These are phyloP conservation scores for Pisolithus marmoratus DNA, from an alignment of 768 basidiomycete species.

Conservation along the genomic window DNA sequence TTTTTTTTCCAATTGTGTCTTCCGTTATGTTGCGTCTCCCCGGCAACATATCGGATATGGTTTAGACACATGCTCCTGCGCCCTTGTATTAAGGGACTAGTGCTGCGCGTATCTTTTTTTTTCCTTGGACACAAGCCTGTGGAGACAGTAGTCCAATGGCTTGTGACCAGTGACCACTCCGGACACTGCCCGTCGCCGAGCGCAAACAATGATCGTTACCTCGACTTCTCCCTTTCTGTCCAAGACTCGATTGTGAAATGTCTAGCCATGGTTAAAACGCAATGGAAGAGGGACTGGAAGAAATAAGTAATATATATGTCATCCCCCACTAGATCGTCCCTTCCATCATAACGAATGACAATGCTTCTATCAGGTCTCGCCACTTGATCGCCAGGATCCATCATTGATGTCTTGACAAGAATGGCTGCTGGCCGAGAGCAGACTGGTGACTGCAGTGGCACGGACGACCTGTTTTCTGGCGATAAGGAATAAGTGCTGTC, in stretches of 20 bases:
- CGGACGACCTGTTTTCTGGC: not conserved
- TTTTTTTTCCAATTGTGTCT: slow-evolving; percentile 12
- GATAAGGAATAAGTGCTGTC: slow-evolving; percentile 1
- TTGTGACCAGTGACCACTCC: slow-evolving; percentile 20
- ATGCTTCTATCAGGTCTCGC: slow-evolving; percentile 14
- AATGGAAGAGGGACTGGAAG: slow-evolving; percentile 26
- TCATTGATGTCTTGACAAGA: slow-evolving; percentile 22
- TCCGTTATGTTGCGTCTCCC: slow-evolving; percentile 17
- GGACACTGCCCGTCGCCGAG: slow-evolving; percentile 19
- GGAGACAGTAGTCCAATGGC: slow-evolving; percentile 16
- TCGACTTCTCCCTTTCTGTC: slow-evolving; percentile 13
- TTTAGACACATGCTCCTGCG: slow-evolving; percentile 17
- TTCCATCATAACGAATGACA: slow-evolving; percentile 15
- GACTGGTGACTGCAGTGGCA: not conserved
- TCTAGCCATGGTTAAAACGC: slow-evolving; percentile 24
- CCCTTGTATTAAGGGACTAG: slow-evolving; percentile 28
- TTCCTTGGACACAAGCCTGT: slow-evolving; percentile 20
- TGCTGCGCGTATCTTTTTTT: slow-evolving; percentile 12
- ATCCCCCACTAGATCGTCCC: slow-evolving; percentile 14
- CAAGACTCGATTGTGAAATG: slow-evolving; percentile 18
- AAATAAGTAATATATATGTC: slow-evolving; percentile 16
- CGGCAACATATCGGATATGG: slow-evolving; percentile 22
- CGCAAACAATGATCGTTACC: slow-evolving; percentile 17
- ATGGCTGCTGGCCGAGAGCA: slow-evolving; percentile 15
- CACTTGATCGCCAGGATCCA: slow-evolving; percentile 25